These are phyloP conservation scores for Elsinoe batatas DNA, from an alignment of 2,329 filamentous ascomycete species.

Conservation along the genomic window DNA sequence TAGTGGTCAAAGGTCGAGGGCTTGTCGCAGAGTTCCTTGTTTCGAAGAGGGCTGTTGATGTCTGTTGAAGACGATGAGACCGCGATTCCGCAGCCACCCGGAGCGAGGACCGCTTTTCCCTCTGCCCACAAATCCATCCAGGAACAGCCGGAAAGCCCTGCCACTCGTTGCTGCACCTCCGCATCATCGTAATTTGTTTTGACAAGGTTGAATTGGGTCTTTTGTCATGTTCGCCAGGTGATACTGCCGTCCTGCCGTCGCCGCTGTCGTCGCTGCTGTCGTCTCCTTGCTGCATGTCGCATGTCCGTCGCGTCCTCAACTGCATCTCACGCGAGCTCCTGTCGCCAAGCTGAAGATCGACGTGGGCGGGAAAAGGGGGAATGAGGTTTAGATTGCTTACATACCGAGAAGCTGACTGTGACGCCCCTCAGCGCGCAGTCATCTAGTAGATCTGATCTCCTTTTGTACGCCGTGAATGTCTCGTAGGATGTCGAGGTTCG, in stretches of 20 bases:
- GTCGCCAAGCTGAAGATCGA: neutral
- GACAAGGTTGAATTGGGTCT: neutral
- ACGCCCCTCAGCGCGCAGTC: neutral
- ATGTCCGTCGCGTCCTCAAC: neutral
- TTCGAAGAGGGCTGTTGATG: neutral
- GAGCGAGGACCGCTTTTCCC: neutral
- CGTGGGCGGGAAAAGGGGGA: neutral
- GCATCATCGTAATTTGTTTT: slow-evolving; percentile 4
- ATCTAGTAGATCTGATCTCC: neutral
- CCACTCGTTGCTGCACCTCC: neutral
- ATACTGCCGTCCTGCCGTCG: neutral
- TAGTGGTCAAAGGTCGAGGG: neutral
- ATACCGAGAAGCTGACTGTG: neutral
- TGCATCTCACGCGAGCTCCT: neutral
- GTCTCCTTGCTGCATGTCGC: neutral
- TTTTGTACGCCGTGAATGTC: neutral
- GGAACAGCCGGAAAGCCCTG: neutral
- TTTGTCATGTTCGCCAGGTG: neutral
- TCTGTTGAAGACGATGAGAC: neutral
- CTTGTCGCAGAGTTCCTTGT: slow-evolving; percentile 4
- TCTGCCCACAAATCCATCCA: neutral
- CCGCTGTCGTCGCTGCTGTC: neutral
- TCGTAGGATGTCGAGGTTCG: neutral
- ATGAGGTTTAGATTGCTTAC: neutral
- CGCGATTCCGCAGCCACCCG: neutral